These are phyloP conservation scores for Acanthamoeba royreba DNA, from an alignment of 208 protist species.

Conservation along the genomic window DNA sequence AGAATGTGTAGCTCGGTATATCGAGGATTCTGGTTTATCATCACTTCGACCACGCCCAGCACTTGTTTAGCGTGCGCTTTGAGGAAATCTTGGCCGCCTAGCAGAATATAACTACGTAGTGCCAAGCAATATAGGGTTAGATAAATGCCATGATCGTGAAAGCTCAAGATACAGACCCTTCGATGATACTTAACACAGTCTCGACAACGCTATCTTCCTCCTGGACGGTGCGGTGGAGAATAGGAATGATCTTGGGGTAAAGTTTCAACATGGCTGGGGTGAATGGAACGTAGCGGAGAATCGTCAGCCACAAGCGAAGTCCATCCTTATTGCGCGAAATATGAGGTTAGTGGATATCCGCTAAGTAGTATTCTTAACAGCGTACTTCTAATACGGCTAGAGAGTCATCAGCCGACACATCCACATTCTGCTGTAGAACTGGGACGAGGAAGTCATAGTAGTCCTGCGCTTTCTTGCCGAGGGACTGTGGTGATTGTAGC, in stretches of 20 bases:
- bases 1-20: neutral
- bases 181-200: conserved; percentile 11
- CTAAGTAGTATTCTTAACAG: neutral
- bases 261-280: neutral
- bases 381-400: neutral
- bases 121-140: neutral
- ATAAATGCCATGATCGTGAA: neutral
- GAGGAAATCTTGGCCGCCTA: neutral
- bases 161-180: neutral
- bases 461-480: neutral
- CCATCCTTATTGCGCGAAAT: neutral
- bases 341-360: neutral
- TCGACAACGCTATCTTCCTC: neutral
- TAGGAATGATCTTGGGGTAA: conserved; percentile 19
- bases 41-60: neutral
- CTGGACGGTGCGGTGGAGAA: neutral
- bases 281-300: neutral
- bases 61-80: conserved; percentile 18
- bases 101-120: neutral
- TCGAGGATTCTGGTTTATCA: neutral
- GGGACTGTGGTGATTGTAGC: neutral
- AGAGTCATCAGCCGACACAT: neutral
- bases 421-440: conserved; percentile 9
- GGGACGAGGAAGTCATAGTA: conserved; percentile 31
- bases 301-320: neutral